Evolutionary conservation across 208 protist genomes (phyloP).

Genomic region (Herpetomonas tarakana): DNA sequence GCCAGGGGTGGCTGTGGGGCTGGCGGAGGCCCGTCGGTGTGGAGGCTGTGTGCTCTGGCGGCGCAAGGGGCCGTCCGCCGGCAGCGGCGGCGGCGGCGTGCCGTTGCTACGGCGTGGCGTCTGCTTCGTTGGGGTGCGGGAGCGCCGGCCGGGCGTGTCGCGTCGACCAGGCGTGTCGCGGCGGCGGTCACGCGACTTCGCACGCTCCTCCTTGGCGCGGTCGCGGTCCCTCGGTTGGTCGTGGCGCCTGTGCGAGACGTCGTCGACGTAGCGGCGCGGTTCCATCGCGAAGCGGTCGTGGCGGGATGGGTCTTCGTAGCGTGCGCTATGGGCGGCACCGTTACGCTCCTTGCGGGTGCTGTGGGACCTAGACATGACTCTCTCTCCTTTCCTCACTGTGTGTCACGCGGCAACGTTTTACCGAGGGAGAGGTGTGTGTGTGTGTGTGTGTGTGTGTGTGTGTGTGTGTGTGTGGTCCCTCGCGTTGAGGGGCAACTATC

Average conservation of each 20-base stretch:
- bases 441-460: too few species aligned
- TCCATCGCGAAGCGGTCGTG: neutral
- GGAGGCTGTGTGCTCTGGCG: slow-evolving; percentile 36
- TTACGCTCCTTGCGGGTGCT: neutral
- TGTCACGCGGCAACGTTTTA: neutral
- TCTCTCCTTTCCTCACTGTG: neutral
- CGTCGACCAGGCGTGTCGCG: neutral
- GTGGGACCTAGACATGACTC: slow-evolving; percentile 4
- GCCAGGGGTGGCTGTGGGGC: neutral
- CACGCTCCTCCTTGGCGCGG: neutral
- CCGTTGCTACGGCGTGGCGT: slow-evolving; percentile 1
- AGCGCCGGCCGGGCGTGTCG: neutral
- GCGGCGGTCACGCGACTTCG: neutral
- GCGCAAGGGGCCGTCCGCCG: slow-evolving; percentile 13
- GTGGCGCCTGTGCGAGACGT: neutral
- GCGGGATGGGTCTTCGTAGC: neutral
- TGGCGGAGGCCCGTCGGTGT: slow-evolving; percentile 15
- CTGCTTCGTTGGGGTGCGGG: neutral
- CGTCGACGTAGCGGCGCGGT: neutral
- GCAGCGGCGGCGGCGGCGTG: slow-evolving; percentile 3
- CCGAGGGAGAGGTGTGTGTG: too few species aligned
- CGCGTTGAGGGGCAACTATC: too few species aligned
- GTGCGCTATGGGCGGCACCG: neutral
- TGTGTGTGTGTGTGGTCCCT: too few species aligned
- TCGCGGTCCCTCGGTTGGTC: neutral